Base-by-base conservation (phyloP, 2,329 filamentous ascomycete genomes). In the Neofusicoccum laricinum region DNA sequence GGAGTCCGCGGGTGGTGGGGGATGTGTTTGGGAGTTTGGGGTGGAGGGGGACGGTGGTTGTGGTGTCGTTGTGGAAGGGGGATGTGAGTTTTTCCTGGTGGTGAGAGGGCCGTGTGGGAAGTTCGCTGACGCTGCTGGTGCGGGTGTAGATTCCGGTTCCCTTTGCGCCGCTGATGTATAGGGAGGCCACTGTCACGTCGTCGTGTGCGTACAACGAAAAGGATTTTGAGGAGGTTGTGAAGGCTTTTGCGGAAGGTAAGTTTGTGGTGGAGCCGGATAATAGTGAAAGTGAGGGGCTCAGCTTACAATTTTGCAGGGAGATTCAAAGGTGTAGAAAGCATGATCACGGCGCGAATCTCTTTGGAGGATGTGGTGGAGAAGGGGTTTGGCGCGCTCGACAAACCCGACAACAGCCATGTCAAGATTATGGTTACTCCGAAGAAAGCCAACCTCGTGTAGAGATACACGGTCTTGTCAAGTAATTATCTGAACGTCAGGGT, bases 281-380 rank as follows among this genome's bases (percentile, higher is more conserved):
- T 51, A 21, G n/a, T 5, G 17, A n/a, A 21, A 25, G 43, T 25
- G 11, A 3, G 12, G 38, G 12, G 38, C 40, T 43, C 15, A 14
- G n/a, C 40, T 43, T 21, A 62, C 17, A 8, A 6, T 53, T 43
- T 21, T 10, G 3, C 48, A 76, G 73, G 73, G 19, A 72, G 69
- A 59, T 76, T 74, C 67, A 68, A 72, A 45, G 74, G 71, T 3
- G 49, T 71, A 8, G 72, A 74, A 43, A 69, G 68, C 32, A 88
- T 89, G 87, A 86, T 90, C 48, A 89, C 86, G 0, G 79, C 81
- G 53, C 85, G 79, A 69, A 85, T 89, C 45, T 72, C 77, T 49
- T 75, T 89, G 49, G 81, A 85, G 21, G 77, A 85, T 25, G 73
- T 88, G 10, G 84, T 87, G 0, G 80, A 88, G 40, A 79, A 84